Evolutionary conservation across 2,329 filamentous ascomycete species (phyloP), one percentile per base, ranked within the genome.

Genomic region (Claviceps africana): DNA sequence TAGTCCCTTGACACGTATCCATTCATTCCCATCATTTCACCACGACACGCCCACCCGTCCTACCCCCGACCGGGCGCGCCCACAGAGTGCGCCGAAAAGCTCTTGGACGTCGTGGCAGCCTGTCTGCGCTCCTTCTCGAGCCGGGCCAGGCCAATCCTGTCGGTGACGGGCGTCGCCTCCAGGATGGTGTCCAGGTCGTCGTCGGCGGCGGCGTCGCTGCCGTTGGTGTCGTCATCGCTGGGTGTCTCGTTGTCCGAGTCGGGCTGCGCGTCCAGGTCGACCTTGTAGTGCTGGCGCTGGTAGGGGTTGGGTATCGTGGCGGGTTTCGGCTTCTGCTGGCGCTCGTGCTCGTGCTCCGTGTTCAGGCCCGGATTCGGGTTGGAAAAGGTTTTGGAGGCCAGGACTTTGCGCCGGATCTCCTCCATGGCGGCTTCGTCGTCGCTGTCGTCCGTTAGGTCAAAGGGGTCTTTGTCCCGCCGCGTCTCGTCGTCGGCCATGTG

Each of bases 101-200:
- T 76, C 56, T 68, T 70, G 13, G 68, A 77, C 17, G 68, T 77
- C 5, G 73, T 66, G 6, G 71, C 70, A 2, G 71, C 71, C 52
- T 67, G 69, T 6, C 71, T 67, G 40, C 76, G 69, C 59, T 81
- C 77, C 65, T 75, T 79, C 55, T 81, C 76, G 43, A 82, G 65
- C 64, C 70, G 78, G 2, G 68, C 66, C 52, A 82, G 61, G 0
- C 91, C 91, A 13, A 86, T 86, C 51, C 85, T 80, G 65, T 96
- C 91, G 0, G 90, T 96, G 19, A 94, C 81, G 0, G 88, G 88
- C 3, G 88, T 91, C 0, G 93, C 91, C 59, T 90, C 82, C 62
- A 96, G 95, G 66, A 98, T 94, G 58, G 85, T 85, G 63, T 97
- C 91, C 63, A 97, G 95, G 48, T 88, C 85, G 47, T 86, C 85